Base-by-base conservation (phyloP, 805 yeast species). In the Saccharomycopsis malanga region DNA sequence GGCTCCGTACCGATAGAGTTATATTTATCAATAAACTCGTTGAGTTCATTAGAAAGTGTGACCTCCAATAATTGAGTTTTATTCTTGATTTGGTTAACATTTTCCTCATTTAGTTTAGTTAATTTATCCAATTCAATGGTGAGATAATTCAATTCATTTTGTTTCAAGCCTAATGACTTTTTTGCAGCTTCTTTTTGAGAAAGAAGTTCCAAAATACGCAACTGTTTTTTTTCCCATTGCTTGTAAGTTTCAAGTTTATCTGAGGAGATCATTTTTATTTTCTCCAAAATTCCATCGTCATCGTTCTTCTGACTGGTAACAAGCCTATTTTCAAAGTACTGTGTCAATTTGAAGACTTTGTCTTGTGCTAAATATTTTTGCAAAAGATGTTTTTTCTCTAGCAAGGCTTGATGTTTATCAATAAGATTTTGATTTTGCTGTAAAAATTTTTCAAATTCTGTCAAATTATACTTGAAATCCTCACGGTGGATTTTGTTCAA, bases 131-230 rank as follows among this genome's bases (percentile, higher is more conserved):
- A 71, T 58, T 85, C 91, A 25, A 67, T 68, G 6, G 61, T 57
- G 77, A 81, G 82, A 61, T 84, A 88, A 42, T 68, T 74, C 39
- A 70, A 73, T 56, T 87, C 95, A 30, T 76, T 77, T 1, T 61
- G 60, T 37, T 71, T 69, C 4, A 79, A 68, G 22, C 70, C 71
- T 1, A 73, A 56, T 52, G 70, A 71, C 12, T 66, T 62, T n/a
- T 71, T 62, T 39, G 71, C 61, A 24, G 62, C 69, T 27, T 65
- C 62, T 2, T 81, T 63, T 43, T 71, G 68, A 4, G 70, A 70
- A 49, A 72, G 70, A 30, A 80, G 57, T 4, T 69, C 68, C 57
- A 72, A 63, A n/a, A 71, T 69, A 48, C 67, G 61, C 22, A 61
- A 50, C 52, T 74, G 52, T 66, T 69, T 15, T 54, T 52, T 22